phyloP scores from a whole-genome alignment of 345 rosid genomes.

The Rhodamnia argentea region DNA sequence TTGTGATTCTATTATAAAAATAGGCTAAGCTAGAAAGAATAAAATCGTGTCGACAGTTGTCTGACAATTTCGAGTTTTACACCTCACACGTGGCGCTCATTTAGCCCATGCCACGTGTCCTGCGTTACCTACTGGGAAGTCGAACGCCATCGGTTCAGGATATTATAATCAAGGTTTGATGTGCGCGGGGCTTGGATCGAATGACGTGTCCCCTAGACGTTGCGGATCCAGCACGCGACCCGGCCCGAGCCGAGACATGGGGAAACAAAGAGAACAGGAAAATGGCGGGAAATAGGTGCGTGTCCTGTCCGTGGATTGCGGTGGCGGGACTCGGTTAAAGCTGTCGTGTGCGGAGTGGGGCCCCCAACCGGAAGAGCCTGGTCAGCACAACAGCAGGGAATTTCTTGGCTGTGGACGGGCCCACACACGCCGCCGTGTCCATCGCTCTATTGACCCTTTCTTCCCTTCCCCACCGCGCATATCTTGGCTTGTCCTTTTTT shows the following conservation, averaged over 20 bases:
- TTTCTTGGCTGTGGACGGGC: neutral
- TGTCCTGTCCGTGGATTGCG: too few relatives aligned
- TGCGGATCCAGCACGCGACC: too few relatives aligned
- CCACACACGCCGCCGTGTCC: neutral
- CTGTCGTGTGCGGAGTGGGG: too few relatives aligned
- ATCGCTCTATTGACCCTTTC: neutral
- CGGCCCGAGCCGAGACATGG: too few relatives aligned
- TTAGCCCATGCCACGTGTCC: accelerated
- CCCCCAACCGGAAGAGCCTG: too few relatives aligned
- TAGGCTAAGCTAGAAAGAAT: too few relatives aligned
- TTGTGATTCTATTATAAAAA: too few relatives aligned
- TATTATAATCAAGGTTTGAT: neutral
- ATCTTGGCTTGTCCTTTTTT: neutral
- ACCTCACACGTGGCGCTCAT: neutral
- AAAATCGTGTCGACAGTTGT: neutral
- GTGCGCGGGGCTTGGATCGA: too few relatives aligned
- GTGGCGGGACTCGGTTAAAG: too few relatives aligned
- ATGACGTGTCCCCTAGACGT: too few relatives aligned
- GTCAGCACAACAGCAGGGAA: neutral
- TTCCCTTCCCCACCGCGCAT: neutral
- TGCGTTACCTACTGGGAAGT: neutral
- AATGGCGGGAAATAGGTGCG: too few relatives aligned
- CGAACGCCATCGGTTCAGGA: neutral
- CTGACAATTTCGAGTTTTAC: accelerated
- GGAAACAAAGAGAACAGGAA: too few relatives aligned